phyloP scores from a whole-genome alignment of 768 basidiomycete genomes.

The Mycena indigotica region DNA sequence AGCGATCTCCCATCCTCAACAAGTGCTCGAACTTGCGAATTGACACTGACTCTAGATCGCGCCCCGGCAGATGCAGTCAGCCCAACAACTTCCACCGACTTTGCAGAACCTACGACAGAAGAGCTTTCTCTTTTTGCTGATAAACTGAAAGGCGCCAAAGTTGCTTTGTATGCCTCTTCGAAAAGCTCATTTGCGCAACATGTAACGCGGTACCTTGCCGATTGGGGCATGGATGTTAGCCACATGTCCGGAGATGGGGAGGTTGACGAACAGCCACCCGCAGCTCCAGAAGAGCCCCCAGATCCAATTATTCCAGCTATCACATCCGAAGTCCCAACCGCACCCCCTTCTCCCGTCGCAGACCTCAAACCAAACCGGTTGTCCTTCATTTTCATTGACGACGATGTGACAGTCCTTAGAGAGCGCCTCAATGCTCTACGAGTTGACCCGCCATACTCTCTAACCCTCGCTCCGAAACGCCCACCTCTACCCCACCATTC shows the following conservation, averaged over 20 bases:
- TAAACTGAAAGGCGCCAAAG: constrained; percentile 79
- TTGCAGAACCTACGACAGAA: constrained; percentile 72
- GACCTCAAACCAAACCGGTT: constrained; percentile 22
- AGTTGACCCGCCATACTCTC: constrained; percentile 50
- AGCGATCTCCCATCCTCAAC: constrained; percentile 47
- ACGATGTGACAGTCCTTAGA: constrained; percentile 80
- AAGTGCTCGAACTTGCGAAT: constrained; percentile 62
- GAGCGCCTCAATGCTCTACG: constrained; percentile 72
- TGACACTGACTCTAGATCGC: constrained; percentile 64
- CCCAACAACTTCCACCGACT: constrained; percentile 39
- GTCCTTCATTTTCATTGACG: constrained; percentile 91
- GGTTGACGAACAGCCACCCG: constrained; percentile 38
- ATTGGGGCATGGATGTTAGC: constrained; percentile 94
- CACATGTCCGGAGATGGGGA: constrained; percentile 70
- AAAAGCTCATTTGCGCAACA: constrained; percentile 89
- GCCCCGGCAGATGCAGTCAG: constrained; percentile 51
- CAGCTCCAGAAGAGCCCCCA: constrained; percentile 4
- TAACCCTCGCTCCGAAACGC: constrained; percentile 52
- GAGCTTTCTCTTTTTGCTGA: constrained; percentile 82
- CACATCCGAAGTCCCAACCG: constrained; percentile 10
- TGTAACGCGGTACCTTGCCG: constrained; percentile 87
- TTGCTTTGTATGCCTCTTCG: constrained; percentile 82
- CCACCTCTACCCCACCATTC: constrained; percentile 74
- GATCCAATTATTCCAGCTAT: constrained; percentile 12
- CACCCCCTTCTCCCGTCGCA: constrained; percentile 12